Conservation (phyloP, 768 basidiomycete genomes). For the Boletus vinaceobasis region DNA sequence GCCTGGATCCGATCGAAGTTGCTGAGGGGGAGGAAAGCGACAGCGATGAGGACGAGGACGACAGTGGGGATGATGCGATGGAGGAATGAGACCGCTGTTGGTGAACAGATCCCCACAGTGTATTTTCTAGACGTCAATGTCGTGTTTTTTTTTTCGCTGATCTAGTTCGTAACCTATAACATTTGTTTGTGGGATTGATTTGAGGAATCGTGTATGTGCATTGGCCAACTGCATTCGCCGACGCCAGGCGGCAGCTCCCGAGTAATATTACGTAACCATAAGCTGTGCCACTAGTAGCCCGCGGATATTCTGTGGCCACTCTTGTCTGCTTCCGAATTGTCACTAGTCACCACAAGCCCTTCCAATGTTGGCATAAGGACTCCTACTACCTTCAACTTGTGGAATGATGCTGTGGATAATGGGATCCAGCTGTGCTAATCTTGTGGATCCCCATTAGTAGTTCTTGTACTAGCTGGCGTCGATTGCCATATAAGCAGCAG, state of each 20-base stretch:
- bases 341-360: too few relatives aligned
- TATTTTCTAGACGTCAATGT: neutral
- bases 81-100: constrained; percentile 36
- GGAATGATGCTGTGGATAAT: neutral
- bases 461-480: neutral
- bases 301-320: too few relatives aligned
- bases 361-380: too few relatives aligned
- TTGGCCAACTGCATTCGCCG: too few relatives aligned
- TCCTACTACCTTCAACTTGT: too few relatives aligned
- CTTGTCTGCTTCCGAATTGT: too few relatives aligned
- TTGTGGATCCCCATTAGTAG: neutral
- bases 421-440: too few relatives aligned
- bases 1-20: constrained; percentile 77
- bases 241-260: too few relatives aligned
- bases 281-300: too few relatives aligned
- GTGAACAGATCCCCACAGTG: neutral
- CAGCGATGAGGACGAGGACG: constrained; percentile 59
- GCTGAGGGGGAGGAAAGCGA: constrained; percentile 89
- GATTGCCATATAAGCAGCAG: neutral
- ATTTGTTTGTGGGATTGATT: too few relatives aligned
- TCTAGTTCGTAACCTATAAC: neutral
- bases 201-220: too few relatives aligned
- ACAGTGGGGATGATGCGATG: constrained; percentile 60
- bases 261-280: too few relatives aligned
- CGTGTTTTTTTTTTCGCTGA: neutral